Percentiles rank a stretch among this genome's conserved stretches.
Evolutionary conservation across 192 early-diverging fungal genomes (phyloP).

Genomic region (Entomortierella chlamydospora): DNA sequence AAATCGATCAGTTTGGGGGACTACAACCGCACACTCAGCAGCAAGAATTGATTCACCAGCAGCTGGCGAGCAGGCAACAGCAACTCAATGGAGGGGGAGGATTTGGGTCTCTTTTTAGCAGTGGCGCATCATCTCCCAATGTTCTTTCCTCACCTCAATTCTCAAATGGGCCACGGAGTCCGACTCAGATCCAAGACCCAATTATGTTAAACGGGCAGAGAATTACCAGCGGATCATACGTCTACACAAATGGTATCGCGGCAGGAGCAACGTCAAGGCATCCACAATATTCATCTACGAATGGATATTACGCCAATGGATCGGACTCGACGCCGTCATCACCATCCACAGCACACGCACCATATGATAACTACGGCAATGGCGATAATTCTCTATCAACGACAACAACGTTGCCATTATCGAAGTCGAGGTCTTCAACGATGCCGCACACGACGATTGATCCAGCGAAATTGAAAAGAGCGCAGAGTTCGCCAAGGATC

Average conservation of each 20-base stretch:
- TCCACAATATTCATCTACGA: slow-evolving; percentile 15
- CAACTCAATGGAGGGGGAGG: slow-evolving; percentile 18
- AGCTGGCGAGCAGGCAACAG: slow-evolving; percentile 31
- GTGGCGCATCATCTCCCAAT: slow-evolving; percentile 9
- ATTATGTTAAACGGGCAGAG: slow-evolving; percentile 38
- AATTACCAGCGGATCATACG: slow-evolving; percentile 48
- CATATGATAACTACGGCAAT: background rate
- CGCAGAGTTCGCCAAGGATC: slow-evolving; percentile 46
- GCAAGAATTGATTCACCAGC: slow-evolving; percentile 48
- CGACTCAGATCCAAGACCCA: slow-evolving; percentile 46
- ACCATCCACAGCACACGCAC: slow-evolving; percentile 6
- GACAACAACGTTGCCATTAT: background rate
- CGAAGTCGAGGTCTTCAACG: slow-evolving; percentile 2
- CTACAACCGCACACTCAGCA: slow-evolving; percentile 44
- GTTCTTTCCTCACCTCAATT: slow-evolving; percentile 1
- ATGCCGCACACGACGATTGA: slow-evolving; percentile 43
- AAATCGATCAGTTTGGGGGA: slow-evolving; percentile 44
- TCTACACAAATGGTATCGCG: slow-evolving; percentile 34
- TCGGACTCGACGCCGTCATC: slow-evolving; percentile 1
- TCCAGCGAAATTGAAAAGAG: slow-evolving; percentile 45
- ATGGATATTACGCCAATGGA: slow-evolving; percentile 29
- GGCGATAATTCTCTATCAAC: background rate
- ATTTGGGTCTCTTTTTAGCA: slow-evolving; percentile 20
- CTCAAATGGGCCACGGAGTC: slow-evolving; percentile 23
- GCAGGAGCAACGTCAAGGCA: slow-evolving; percentile 12